Evolutionary conservation across 352 stramenopile species (phyloP).

Genomic region (Phytopythium chamaehyphon): DNA sequence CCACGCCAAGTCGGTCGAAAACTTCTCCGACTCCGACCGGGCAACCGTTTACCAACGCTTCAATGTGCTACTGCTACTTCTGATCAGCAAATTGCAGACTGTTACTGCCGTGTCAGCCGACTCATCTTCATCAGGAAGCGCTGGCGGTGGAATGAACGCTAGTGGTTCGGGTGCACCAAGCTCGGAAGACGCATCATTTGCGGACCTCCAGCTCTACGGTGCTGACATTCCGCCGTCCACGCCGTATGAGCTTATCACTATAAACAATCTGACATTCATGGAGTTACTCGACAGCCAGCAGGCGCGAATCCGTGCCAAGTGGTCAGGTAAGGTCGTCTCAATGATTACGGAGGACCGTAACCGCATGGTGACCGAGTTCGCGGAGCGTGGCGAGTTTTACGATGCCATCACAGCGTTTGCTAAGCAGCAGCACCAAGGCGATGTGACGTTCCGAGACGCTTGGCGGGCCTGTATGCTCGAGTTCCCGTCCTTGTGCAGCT

Average conservation of each 20-base stretch:
- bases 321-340: slow-evolving; percentile 38
- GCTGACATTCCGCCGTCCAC: slow-evolving; percentile 41
- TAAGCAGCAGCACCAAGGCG: slow-evolving; percentile 28
- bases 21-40: slow-evolving; percentile 31
- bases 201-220: slow-evolving; percentile 36
- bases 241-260: slow-evolving; percentile 48
- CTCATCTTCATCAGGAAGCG: slow-evolving; percentile 10
- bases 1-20: slow-evolving; percentile 43
- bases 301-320: slow-evolving; percentile 35
- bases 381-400: slow-evolving; percentile 32
- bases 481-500: slow-evolving; percentile 35
- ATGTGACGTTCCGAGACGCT: slow-evolving; percentile 22
- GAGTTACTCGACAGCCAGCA: slow-evolving; percentile 46
- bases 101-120: slow-evolving; percentile 32
- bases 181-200: slow-evolving; percentile 10
- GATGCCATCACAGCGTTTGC: slow-evolving; percentile 27
- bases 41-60: slow-evolving; percentile 35
- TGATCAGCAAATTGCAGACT: slow-evolving; percentile 36
- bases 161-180: neutral
- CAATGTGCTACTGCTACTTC: slow-evolving; percentile 28
- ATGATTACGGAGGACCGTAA: slow-evolving; percentile 60
- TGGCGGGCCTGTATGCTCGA: slow-evolving; percentile 31
- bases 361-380: slow-evolving; percentile 41
- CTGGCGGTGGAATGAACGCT: neutral
- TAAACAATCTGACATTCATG: slow-evolving; percentile 48